Evolutionary conservation across 257 asterid species (phyloP).

Genomic region (Salvia splendens): DNA sequence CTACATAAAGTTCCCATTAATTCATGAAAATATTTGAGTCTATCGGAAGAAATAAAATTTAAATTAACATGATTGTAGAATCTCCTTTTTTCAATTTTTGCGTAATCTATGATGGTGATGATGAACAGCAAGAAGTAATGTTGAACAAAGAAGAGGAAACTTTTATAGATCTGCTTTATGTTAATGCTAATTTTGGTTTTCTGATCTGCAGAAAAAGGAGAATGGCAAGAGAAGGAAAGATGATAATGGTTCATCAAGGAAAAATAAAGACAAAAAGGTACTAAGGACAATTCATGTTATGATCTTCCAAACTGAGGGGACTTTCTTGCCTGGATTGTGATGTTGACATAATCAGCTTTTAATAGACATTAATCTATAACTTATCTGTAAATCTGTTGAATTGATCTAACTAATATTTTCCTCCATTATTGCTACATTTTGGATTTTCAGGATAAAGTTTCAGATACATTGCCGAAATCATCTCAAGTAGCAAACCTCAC

Average conservation of each 20-base stretch:
- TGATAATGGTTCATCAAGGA: slow-evolving; percentile 60
- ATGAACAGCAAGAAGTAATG: slow-evolving; percentile 14
- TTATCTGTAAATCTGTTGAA: slow-evolving; percentile 4
- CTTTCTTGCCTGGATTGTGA: background rate
- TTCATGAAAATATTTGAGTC: slow-evolving; percentile 6
- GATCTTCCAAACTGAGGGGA: slow-evolving; percentile 24
- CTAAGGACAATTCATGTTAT: slow-evolving; percentile 22
- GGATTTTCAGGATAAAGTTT: slow-evolving; percentile 68
- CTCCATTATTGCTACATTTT: slow-evolving; percentile 12
- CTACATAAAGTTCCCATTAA: background rate
- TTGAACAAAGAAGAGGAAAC: slow-evolving; percentile 17
- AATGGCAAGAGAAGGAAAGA: slow-evolving; percentile 92
- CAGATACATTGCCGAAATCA: slow-evolving; percentile 66
- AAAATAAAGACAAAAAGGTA: slow-evolving; percentile 86
- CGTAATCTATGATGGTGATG: slow-evolving; percentile 1
- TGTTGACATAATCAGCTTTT: background rate
- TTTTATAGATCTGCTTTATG: slow-evolving; percentile 9
- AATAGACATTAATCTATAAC: slow-evolving; percentile 8
- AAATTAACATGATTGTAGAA: background rate
- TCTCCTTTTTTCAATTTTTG: slow-evolving; percentile 15
- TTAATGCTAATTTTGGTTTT: background rate
- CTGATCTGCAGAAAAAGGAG: slow-evolving; percentile 76
- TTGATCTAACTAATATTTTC: slow-evolving; percentile 18
- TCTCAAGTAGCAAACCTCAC: slow-evolving; percentile 65
- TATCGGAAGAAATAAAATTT: slow-evolving; percentile 7